Percentiles rank a stretch among this genome's conserved stretches.
Evolutionary conservation across 2,329 filamentous ascomycete genomes (phyloP).

Genomic region (Trichoderma atroviride): DNA sequence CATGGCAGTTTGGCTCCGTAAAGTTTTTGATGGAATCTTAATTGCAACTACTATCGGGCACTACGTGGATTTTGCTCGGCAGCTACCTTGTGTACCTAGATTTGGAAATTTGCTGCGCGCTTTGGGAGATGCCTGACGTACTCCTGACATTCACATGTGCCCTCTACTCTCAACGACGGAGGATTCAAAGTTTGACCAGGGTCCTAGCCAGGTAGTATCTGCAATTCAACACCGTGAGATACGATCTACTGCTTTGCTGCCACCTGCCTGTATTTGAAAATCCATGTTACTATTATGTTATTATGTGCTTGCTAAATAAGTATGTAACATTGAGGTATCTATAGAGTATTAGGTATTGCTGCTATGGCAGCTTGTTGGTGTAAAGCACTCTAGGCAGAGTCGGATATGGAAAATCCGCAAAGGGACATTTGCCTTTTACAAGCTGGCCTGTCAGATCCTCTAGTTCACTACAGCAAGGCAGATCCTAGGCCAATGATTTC

Average conservation of each 20-base stretch:
- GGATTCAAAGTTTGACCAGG: slow-evolving; percentile 18
- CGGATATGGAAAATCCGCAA: neutral
- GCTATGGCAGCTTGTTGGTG: neutral
- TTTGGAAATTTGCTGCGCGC: neutral
- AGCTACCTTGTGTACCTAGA: neutral
- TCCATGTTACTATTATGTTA: neutral
- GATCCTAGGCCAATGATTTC: neutral
- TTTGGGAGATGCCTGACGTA: neutral
- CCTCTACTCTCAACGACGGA: neutral
- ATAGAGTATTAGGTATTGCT: neutral
- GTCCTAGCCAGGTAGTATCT: slow-evolving; percentile 7
- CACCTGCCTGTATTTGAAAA: neutral
- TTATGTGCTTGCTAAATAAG: no score
- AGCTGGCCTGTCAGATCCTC: neutral
- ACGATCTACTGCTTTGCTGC: neutral
- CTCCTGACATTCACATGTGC: neutral
- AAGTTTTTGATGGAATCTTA: neutral
- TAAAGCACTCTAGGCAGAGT: neutral
- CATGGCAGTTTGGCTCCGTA: neutral
- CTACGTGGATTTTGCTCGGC: neutral
- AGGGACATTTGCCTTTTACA: neutral
- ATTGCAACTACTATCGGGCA: neutral
- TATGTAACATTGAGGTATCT: neutral
- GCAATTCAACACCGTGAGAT: neutral
- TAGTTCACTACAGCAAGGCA: neutral